Base-by-base conservation (phyloP, 2,329 filamentous ascomycete species). In the Lasiodiplodia hormozganensis region DNA sequence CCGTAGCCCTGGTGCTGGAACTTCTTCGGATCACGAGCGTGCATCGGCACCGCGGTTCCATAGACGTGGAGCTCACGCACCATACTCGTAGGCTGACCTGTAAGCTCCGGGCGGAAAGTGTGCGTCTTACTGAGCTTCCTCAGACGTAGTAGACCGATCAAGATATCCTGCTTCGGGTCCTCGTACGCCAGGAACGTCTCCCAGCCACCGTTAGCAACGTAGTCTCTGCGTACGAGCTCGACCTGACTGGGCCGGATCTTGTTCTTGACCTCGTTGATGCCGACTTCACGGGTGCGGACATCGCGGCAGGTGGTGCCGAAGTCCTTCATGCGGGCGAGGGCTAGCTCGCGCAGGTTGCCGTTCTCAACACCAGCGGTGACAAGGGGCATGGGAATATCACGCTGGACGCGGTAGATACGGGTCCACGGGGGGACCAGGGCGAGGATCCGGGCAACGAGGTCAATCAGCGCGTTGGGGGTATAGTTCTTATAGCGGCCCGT, bases 311-410 rank as follows among this genome's bases (percentile, higher is more conserved):
- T 93, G 0, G 96, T 99, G 62, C 96, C 96, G 74, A 99, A 98
- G 78, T 99, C 96, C 81, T 97, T 97, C 96, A 99, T 99, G 25
- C 96, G 87, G n/a, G 94, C 94, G 67, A 99, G 84, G 0, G 96
- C 95, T 60, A 99, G 84, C 80, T 99, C 96, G 70, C 96, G 90
- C 49, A 99, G 84, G 77, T 99, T 99, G 70, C 96, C 96, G 74
- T 99, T 99, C 82, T 99, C 96, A 0, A 99, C 96, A 51, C 96
- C 96, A 0, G 95, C 97, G 0, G 96, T 98, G n/a, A 99, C 96
- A 28, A 99, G 86, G 0, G 96, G 96, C 96, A 99, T 99, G n/a
- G 96, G 96, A 69, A 99, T 99, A 81, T 99, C 96, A 78, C 96
- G 90, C 83, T 99, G 96, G 0, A 99, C 96, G 70, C 96, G 93